These are phyloP conservation scores for Ceratocystis lukuohia DNA, from an alignment of 2,329 filamentous ascomycete species.

Conservation along the genomic window DNA sequence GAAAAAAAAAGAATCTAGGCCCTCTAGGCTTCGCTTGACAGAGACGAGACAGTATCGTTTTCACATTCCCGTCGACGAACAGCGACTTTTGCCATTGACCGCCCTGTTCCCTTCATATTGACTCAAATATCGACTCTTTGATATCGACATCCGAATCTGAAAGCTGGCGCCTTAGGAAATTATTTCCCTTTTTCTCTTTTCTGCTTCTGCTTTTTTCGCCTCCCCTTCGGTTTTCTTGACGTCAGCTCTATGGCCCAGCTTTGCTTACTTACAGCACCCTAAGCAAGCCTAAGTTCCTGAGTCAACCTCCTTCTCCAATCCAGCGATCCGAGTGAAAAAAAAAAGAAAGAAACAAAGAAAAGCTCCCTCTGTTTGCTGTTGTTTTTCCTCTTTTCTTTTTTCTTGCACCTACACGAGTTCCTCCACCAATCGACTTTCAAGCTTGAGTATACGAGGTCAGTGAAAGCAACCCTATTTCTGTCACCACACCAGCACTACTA, in stretches of 20 bases:
- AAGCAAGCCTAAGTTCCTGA: neutral
- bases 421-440: neutral
- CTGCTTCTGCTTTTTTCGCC: neutral
- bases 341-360: neutral
- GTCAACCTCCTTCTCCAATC: neutral
- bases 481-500: neutral
- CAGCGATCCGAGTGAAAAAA: neutral
- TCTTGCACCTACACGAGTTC: neutral
- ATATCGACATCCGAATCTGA: conserved; percentile 2
- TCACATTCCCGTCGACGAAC: neutral
- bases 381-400: neutral
- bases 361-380: neutral
- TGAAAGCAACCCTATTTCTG: neutral
- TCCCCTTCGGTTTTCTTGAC: neutral
- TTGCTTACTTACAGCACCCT: neutral
- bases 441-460: conserved; percentile 1
- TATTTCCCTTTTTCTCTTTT: neutral
- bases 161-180: neutral
- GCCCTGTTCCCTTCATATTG: neutral
- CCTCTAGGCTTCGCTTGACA: neutral
- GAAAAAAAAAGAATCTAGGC: too few species aligned
- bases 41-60: neutral
- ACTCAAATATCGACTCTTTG: conserved; percentile 1
- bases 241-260: neutral
- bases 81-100: neutral